A percentile compares a stretch with the other conserved stretches of the same genome.
phyloP scores from a whole-genome alignment of 768 basidiomycete genomes.

The Exsudoporus frostii region DNA sequence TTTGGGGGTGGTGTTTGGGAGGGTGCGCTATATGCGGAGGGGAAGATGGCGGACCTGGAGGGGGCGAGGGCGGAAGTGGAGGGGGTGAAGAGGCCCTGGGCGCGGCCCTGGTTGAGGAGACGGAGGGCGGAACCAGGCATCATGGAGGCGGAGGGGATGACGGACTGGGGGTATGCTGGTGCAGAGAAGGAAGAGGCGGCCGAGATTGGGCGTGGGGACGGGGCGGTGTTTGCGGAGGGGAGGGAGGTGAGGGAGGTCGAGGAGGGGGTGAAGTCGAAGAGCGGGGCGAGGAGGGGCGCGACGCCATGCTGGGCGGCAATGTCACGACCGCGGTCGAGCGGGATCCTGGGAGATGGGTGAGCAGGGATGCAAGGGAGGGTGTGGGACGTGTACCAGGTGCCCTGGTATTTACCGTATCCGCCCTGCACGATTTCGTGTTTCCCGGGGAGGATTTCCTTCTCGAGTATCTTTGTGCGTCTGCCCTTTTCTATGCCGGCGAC shows the following conservation, averaged over 20 bases:
- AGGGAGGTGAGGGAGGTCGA: slow-evolving; percentile 67
- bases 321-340: slow-evolving; percentile 89
- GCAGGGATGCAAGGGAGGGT: neutral
- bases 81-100: slow-evolving; percentile 82
- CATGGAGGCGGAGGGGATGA: slow-evolving; percentile 76
- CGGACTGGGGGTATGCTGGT: slow-evolving; percentile 49
- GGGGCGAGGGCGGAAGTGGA: slow-evolving; percentile 61
- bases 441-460: slow-evolving; percentile 94
- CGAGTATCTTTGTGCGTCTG: slow-evolving; percentile 90
- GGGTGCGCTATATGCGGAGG: slow-evolving; percentile 50
- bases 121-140: slow-evolving; percentile 86
- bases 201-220: slow-evolving; percentile 63
- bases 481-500: slow-evolving; percentile 98
- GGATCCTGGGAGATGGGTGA: slow-evolving; percentile 65
- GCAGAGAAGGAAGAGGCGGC: slow-evolving; percentile 66
- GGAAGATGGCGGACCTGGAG: slow-evolving; percentile 47
- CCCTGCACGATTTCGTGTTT: slow-evolving; percentile 99
- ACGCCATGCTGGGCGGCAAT: slow-evolving; percentile 92
- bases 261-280: slow-evolving; percentile 91
- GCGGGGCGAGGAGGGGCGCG: slow-evolving; percentile 76
- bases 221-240: slow-evolving; percentile 45
- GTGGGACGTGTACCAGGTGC: slow-evolving; percentile 75
- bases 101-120: slow-evolving; percentile 79
- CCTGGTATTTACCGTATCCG: slow-evolving; percentile 98
- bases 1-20: slow-evolving; percentile 52